Evolutionary conservation across 2,329 filamentous ascomycete genomes (phyloP).

Genomic region (Trichoderma hamatum): DNA sequence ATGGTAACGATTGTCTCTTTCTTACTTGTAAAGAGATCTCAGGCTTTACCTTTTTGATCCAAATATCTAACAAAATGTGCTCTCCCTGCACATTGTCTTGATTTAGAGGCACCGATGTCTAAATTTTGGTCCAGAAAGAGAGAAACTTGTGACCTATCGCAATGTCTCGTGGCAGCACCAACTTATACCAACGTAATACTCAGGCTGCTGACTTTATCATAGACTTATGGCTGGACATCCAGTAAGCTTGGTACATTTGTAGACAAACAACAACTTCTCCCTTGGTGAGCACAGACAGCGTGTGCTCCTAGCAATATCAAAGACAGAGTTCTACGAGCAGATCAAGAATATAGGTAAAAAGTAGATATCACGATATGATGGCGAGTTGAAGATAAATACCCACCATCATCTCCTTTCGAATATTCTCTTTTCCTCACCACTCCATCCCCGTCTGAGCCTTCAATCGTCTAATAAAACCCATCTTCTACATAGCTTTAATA

Average conservation of each 20-base stretch:
- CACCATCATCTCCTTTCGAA: background rate
- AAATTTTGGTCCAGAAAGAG: background rate
- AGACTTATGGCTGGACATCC: too few species aligned
- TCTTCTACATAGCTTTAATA: conserved; percentile 8
- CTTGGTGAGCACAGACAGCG: background rate
- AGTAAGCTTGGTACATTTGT: background rate
- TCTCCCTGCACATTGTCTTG: background rate
- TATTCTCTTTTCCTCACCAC: background rate
- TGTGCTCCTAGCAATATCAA: background rate
- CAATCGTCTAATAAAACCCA: background rate
- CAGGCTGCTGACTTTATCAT: background rate
- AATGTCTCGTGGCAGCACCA: background rate
- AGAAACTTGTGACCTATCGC: background rate
- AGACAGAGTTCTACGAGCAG: too few species aligned
- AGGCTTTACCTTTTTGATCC: background rate
- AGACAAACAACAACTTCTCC: background rate
- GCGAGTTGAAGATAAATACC: conserved; percentile 20
- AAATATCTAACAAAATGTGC: background rate
- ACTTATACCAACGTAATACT: background rate
- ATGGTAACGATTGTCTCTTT: background rate
- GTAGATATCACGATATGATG: background rate
- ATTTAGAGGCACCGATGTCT: background rate
- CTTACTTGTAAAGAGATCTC: background rate
- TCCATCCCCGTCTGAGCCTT: background rate
- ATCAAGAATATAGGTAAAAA: background rate